A percentile compares a stretch with the other conserved stretches of the same genome.
These are phyloP conservation scores for Fraxinus angustifolia DNA, from an alignment of 305 asterid genomes.

Conservation along the genomic window DNA sequence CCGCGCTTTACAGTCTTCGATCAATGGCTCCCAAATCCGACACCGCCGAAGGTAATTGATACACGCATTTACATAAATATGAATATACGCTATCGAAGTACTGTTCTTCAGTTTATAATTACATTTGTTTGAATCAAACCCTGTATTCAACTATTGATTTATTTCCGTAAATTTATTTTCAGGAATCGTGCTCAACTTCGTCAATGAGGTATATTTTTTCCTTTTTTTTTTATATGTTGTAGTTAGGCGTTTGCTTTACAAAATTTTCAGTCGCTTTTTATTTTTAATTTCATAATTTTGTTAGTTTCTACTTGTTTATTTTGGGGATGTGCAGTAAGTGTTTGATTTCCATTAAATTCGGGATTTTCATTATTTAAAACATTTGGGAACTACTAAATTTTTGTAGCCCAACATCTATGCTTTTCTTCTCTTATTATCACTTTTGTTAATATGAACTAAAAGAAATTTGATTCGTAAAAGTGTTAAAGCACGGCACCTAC, in stretches of 20 bases:
- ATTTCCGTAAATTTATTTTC: slow-evolving; percentile 23
- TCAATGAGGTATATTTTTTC: slow-evolving; percentile 64
- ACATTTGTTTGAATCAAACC: background rate
- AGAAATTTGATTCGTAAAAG: background rate
- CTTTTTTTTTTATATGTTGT: background rate
- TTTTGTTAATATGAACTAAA: background rate
- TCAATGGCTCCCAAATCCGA: slow-evolving; percentile 90
- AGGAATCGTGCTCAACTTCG: slow-evolving; percentile 94
- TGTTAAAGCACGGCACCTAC: background rate
- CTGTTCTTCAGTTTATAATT: background rate
- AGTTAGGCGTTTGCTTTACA: background rate
- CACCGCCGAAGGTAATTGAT: slow-evolving; percentile 62
- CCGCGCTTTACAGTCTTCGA: slow-evolving; percentile 37
- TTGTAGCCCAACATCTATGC: background rate
- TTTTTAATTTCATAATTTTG: background rate
- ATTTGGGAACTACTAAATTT: background rate
- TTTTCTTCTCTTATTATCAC: background rate
- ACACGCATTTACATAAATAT: background rate
- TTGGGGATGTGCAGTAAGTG: background rate
- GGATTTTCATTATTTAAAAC: background rate
- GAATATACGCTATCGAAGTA: background rate
- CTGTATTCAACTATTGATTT: background rate
- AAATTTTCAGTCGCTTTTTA: background rate
- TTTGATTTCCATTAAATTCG: background rate
- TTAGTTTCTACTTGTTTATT: background rate